phyloP scores from a whole-genome alignment of 2,329 filamentous ascomycete genomes.

The Exserohilum rostratum region DNA sequence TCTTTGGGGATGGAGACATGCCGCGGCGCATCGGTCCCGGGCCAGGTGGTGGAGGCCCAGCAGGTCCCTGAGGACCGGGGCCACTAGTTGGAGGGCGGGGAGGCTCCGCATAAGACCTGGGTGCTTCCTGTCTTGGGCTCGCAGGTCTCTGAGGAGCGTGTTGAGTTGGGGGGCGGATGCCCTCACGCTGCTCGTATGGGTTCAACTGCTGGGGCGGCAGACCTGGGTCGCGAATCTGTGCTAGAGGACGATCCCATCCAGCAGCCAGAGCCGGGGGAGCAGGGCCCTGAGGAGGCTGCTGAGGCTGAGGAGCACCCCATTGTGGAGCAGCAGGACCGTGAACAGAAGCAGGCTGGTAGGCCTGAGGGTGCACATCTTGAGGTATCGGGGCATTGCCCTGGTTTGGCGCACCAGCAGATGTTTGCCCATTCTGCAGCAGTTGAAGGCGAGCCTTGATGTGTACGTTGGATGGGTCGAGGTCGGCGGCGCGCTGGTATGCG shows the following conservation, averaged over 20 bases:
- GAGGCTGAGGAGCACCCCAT: slow-evolving; percentile 79
- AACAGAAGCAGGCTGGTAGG: slow-evolving; percentile 83
- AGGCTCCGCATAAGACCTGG: slow-evolving; percentile 71
- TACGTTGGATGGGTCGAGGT: slow-evolving; percentile 89
- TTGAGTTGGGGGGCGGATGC: slow-evolving; percentile 70
- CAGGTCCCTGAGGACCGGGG: slow-evolving; percentile 51
- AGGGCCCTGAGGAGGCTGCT: slow-evolving; percentile 68
- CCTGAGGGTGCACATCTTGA: slow-evolving; percentile 93
- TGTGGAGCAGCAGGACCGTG: slow-evolving; percentile 85
- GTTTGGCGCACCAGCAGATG: slow-evolving; percentile 69
- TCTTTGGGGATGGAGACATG: slow-evolving; percentile 65
- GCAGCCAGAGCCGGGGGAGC: slow-evolving; percentile 62
- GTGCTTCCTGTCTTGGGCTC: slow-evolving; percentile 76
- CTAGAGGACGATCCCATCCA: slow-evolving; percentile 68
- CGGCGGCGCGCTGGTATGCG: slow-evolving; percentile 91
- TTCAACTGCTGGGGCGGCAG: slow-evolving; percentile 75
- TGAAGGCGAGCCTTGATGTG: slow-evolving; percentile 96
- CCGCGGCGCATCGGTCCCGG: slow-evolving; percentile 55
- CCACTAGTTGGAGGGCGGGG: slow-evolving; percentile 58
- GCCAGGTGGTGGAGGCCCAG: slow-evolving; percentile 48
- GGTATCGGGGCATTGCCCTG: slow-evolving; percentile 83
- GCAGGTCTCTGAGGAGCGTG: slow-evolving; percentile 70
- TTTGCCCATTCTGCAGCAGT: slow-evolving; percentile 80
- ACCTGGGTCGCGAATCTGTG: slow-evolving; percentile 72
- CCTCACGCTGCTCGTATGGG: slow-evolving; percentile 80